Evolutionary conservation across 192 early-diverging fungal genomes (phyloP), one percentile per base, ranked within the genome.

Genomic region (Linnemannia zychae): DNA sequence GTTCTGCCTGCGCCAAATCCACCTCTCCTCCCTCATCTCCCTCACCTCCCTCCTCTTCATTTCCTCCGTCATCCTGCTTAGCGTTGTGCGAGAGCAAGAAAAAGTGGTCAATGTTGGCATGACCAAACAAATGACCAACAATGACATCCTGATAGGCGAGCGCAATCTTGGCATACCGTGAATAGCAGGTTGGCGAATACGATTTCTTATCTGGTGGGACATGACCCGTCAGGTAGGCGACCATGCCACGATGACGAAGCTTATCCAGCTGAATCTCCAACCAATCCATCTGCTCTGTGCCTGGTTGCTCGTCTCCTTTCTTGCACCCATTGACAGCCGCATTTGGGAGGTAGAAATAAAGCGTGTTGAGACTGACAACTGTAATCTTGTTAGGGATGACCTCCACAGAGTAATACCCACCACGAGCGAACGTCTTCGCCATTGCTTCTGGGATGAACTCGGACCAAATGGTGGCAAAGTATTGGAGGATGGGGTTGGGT

Each of bases 31-130:
- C 53, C 77, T 46, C 20, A 60, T 81, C 74, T 81, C 76, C 81
- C 81, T 89, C 86, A 81, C 88, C 74, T 33, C 13, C 31, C 48
- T 31, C 65, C 33, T 3, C 40, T 49, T 36, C 28, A 2, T 12
- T 15, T 28, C 24, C 34, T 72, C 9, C 69, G 50, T 75, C 46
- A 31, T 20, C 11, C 72, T 57, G 87, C 48, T 60, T 68, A 38
- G 71, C 7, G 76, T 78, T 70, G 57, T 38, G 28, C 75, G 74
- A 88, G 81, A 93, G 78, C 69, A 93, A 87, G 70, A 88, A 84
- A 75, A 89, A 93, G 24, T 89, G 74, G 40, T 93, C 92, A 37
- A 90, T 87, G 67, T 93, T 93, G 82, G 88, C 89, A 74, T 93
- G 92, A 9, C 92, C 92, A 73, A 86, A 93, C 66, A 91, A 72